These are phyloP conservation scores for Fomitopsis schrenkii DNA, from an alignment of 1,284 basidiomycete genomes.

Conservation along the genomic window DNA sequence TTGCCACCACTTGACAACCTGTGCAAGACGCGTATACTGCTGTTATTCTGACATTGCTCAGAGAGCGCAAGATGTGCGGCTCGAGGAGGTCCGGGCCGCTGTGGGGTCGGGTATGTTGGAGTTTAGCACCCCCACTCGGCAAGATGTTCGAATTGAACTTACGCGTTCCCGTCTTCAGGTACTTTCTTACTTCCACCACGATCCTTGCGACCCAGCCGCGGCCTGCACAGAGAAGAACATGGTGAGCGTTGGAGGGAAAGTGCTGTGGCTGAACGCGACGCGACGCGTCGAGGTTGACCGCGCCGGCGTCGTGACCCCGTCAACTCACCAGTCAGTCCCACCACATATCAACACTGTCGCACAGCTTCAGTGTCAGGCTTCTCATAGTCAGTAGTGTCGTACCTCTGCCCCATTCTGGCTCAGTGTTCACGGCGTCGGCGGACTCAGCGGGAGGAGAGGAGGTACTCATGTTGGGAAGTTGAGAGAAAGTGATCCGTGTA, in stretches of 20 bases:
- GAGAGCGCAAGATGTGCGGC: slow-evolving; percentile 85
- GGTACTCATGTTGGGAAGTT: slow-evolving; percentile 6
- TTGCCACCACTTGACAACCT: slow-evolving; percentile 70
- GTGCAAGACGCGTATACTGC: slow-evolving; percentile 73
- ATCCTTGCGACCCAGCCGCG: slow-evolving; percentile 63
- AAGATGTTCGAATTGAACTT: slow-evolving; percentile 6
- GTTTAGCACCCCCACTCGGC: slow-evolving; percentile 1
- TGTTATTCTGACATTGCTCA: slow-evolving; percentile 73
- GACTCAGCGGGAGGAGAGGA: background rate
- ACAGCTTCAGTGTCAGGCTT: background rate
- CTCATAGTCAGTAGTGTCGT: background rate
- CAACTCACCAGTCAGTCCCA: slow-evolving; percentile 75
- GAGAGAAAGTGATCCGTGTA: background rate
- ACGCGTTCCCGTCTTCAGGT: slow-evolving; percentile 32
- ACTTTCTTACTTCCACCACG: slow-evolving; percentile 47
- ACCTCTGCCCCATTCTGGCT: slow-evolving; percentile 26
- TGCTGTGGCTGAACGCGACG: slow-evolving; percentile 4
- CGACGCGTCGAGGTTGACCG: slow-evolving; percentile 6
- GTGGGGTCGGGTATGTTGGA: background rate
- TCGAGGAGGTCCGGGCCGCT: slow-evolving; percentile 73
- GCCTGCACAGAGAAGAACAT: slow-evolving; percentile 33
- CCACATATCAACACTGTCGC: slow-evolving; percentile 75
- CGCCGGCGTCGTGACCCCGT: slow-evolving; percentile 10
- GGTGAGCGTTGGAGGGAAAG: slow-evolving; percentile 11
- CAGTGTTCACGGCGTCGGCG: background rate